Evolutionary conservation across 1,284 basidiomycete genomes (phyloP), one percentile per base, ranked within the genome.

Genomic region (Anthracocystis walkeri): DNA sequence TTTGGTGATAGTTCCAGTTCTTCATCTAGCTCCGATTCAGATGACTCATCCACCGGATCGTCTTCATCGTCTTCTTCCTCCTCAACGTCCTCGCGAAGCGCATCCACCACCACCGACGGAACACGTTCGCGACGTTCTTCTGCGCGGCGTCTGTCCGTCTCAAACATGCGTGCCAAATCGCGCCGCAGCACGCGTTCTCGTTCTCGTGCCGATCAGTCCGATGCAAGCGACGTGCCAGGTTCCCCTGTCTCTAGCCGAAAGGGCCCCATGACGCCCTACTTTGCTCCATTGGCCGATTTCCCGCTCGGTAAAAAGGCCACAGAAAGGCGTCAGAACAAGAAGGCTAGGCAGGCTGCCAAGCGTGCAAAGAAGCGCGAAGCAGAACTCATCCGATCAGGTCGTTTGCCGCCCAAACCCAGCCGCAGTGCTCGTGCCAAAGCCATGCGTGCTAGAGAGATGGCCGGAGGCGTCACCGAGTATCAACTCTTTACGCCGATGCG

Each of bases 391-490:
- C 66, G 66, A 42, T 62, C 69, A 33, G 74, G 74, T 41, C 58
- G 74, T 25, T 31, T 76, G 52, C 74, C 74, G 11, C 74, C 74
- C 12, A 79, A 81, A 33, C 77, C 82, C 2, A 83, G 81, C 58
- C 78, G 78, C 20, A 79, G 68, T 42, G 83, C 82, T 18, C 76
- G 83, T 27, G 68, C 74, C 12, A 84, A 83, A 58, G 83, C 83
- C 14, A 65, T 77, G 33, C 68, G 74, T 11, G 72, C 82, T 12
- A 71, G 73, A 33, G 79, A 82, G 52, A 53, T 79, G 41, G 81
- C 83, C 2, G 83, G 83, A 11, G 83, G 83, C 23, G 60, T 83
- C 20, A 85, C 83, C 5, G 77, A 83, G 55, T 85, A 81, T 33
- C 81, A 78, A 23, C 67, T 85, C 20, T 84, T 81, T 61, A 80